A percentile compares a stretch with the other conserved stretches of the same genome.
These are phyloP conservation scores for Suhomyces bribrorum DNA, from an alignment of 1,139 yeast species.

Conservation along the genomic window DNA sequence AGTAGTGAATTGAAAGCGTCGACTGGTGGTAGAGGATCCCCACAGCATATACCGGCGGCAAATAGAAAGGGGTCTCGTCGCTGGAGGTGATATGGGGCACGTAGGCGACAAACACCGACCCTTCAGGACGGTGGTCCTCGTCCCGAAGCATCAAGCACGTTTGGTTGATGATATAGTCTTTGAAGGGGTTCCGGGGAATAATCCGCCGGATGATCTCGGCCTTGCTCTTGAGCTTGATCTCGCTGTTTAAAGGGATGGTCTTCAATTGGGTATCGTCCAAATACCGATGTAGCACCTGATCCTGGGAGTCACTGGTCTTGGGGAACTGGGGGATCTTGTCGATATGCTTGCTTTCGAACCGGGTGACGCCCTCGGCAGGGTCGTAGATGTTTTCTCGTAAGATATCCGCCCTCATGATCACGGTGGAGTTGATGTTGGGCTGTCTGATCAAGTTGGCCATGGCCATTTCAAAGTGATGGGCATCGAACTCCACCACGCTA, in stretches of 20 bases:
- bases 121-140: constrained; percentile 23
- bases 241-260: constrained; percentile 39
- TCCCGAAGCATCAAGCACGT: constrained; percentile 60
- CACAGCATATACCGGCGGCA: constrained; percentile 82
- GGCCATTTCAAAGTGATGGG: constrained; percentile 66
- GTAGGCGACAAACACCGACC: constrained; percentile 61
- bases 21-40: constrained; percentile 60
- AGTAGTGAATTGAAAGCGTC: constrained; percentile 75
- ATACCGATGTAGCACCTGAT: constrained; percentile 45
- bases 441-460: constrained; percentile 79
- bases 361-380: constrained; percentile 36
- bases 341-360: constrained; percentile 35
- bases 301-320: constrained; percentile 26
- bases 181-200: constrained; percentile 85
- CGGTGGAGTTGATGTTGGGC: constrained; percentile 92
- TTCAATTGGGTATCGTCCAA: constrained; percentile 58
- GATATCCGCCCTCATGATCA: constrained; percentile 85
- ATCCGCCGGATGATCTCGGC: constrained; percentile 71
- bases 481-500: constrained; percentile 44
- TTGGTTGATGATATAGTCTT: constrained; percentile 81
- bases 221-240: constrained; percentile 36
- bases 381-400: constrained; percentile 54
- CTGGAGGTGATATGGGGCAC: constrained; percentile 65
- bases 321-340: constrained; percentile 37
- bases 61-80: constrained; percentile 81